Percentiles rank a stretch among this genome's conserved stretches.
phyloP scores from a whole-genome alignment of 805 yeast genomes.

The Vanderwaltozyma verrucispora region DNA sequence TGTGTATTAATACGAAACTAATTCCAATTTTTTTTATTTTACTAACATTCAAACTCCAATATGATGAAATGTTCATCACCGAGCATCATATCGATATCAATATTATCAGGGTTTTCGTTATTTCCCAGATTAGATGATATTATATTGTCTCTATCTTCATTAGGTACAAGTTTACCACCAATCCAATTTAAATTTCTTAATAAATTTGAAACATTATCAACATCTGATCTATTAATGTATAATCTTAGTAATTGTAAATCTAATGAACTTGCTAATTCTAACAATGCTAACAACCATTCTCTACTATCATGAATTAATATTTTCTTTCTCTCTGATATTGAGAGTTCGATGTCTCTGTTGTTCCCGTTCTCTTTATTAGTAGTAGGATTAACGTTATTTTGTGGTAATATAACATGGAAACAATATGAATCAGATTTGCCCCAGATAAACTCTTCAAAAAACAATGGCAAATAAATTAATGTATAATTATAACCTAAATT shows the following conservation, averaged over 20 bases:
- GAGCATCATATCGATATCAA: conserved; percentile 9
- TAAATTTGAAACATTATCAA: conserved; percentile 13
- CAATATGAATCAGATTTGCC: conserved; percentile 13
- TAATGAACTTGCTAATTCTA: conserved; percentile 18
- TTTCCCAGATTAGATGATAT: too few species aligned
- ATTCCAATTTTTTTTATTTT: too few species aligned
- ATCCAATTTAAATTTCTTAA: conserved; percentile 26
- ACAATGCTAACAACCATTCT: conserved; percentile 20
- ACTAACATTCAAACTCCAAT: conserved; percentile 23
- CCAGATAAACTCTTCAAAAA: conserved; percentile 18
- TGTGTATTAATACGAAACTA: too few species aligned
- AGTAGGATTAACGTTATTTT: not conserved
- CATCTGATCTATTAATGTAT: conserved; percentile 13
- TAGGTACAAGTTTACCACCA: conserved; percentile 22
- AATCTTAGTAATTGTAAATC: conserved; percentile 13
- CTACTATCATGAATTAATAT: conserved; percentile 6
- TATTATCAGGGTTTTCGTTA: too few species aligned
- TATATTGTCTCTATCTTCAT: conserved; percentile 15
- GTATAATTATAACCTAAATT: conserved; percentile 16
- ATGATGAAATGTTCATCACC: conserved; percentile 23
- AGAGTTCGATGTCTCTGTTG: too few species aligned
- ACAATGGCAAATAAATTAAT: conserved; percentile 17
- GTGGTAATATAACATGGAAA: conserved; percentile 16
- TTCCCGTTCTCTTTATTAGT: not conserved
- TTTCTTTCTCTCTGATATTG: not conserved